Conservation (phyloP, 345 rosid species). For the Salix suchowensis region DNA sequence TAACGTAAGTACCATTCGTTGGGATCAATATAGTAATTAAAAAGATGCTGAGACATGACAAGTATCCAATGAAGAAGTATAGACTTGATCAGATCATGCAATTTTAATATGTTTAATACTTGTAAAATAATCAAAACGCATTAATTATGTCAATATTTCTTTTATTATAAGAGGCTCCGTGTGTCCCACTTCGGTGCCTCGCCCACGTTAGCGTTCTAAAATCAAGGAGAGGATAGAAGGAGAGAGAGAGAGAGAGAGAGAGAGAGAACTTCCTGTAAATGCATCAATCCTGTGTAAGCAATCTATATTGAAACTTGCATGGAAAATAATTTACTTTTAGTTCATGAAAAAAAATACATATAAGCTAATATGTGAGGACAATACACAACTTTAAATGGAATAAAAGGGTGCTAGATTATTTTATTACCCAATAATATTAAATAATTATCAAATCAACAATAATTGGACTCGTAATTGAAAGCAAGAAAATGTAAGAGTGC, state of each 20-base stretch:
- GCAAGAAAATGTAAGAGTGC: neutral
- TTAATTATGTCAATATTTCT: neutral
- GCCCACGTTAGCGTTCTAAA: too few relatives aligned
- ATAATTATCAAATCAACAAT: neutral
- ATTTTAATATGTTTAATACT: neutral
- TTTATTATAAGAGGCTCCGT: neutral
- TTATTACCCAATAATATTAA: too few relatives aligned
- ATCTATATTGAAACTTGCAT: too few relatives aligned
- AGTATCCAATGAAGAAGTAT: neutral
- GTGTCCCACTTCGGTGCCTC: neutral
- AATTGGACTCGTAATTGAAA: neutral
- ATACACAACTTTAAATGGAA: neutral
- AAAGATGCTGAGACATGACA: neutral
- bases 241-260: too few relatives aligned
- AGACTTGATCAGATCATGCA: neutral
- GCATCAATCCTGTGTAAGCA: too few relatives aligned
- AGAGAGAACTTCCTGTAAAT: too few relatives aligned
- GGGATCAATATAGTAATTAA: neutral
- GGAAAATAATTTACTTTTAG: neutral
- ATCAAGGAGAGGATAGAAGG: too few relatives aligned
- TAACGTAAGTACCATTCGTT: neutral
- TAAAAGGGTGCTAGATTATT: neutral
- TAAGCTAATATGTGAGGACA: neutral
- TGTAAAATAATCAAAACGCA: neutral
- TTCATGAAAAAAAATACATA: neutral